Base-by-base conservation (phyloP, 768 basidiomycete genomes). In the Kwoniella sp. region DNA sequence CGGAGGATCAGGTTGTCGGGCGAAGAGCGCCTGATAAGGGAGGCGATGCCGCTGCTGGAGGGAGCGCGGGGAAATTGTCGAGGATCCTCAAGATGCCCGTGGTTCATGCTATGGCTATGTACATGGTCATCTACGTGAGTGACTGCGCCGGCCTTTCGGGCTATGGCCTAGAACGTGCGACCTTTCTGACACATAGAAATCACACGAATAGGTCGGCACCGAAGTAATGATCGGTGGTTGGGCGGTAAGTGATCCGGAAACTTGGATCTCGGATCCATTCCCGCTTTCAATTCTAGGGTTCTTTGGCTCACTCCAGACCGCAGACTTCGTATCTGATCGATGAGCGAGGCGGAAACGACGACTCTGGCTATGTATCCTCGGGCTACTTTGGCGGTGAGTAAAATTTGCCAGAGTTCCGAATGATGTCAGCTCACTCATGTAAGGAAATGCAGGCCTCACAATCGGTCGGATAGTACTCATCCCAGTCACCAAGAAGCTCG, bases 1-100 rank as follows among this genome's bases (percentile, higher is more conserved):
- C 79, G 0, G 89, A 91, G 73, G 87, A 91, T 72, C 87, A 91
- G 88, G 54, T 79, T 2, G 74, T 79, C 12, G 76, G 77, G 12
- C 51, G 53, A 26, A 34, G 75, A 26, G 38, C 41, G 25, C 5
- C 41, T 22, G 55, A 30, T 26, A 28, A 37, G 29, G 54, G 41
- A 13, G 52, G 17, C 25, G 50, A 58, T n/a, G 29, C 65, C n/a
- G 50, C 31, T 13, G 48, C 29, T 2, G 57, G 62, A 12, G 73
- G 63, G 3, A 71, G 71, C 48, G 66, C 64, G 20, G 63, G 67
- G 7, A 81, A 79, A 62, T 62, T 80, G 64, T 66, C 63, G 47
- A 65, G 74, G 29, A 79, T 82, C 54, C 29, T 82, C 23, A 65
- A 45, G 26, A 68, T 62, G 5, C 74, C 71, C 1, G 61, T 72